phyloP scores from a whole-genome alignment of 148 eudicot species.

The Dianthus caryophyllus region DNA sequence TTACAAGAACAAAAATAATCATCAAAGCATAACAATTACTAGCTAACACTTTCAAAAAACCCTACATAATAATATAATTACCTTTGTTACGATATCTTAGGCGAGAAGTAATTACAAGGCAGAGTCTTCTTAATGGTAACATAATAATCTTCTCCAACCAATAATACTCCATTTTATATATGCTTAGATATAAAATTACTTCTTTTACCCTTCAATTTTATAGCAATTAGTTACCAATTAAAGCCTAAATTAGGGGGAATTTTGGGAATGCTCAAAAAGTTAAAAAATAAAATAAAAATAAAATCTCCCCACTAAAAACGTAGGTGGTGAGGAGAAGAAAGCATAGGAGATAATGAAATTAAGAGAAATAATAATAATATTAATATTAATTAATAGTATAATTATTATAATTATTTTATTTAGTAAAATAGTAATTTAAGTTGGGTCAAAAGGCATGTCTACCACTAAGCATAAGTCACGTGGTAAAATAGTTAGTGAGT shows the following conservation, averaged over 20 bases:
- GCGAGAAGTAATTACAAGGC: constrained; percentile 27
- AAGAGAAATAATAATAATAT: too few species aligned
- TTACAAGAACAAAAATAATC: too few species aligned
- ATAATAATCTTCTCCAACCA: constrained; percentile 32
- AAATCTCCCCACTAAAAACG: background rate
- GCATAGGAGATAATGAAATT: background rate
- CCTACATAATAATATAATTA: constrained; percentile 6
- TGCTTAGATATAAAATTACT: background rate
- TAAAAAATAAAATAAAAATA: too few species aligned
- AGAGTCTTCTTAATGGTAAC: constrained; percentile 28
- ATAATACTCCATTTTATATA: constrained; percentile 13
- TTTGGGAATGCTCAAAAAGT: background rate
- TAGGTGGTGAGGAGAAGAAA: background rate
- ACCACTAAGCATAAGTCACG: constrained; percentile 11
- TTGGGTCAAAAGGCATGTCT: background rate
- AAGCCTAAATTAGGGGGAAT: background rate
- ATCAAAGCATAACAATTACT: too few species aligned
- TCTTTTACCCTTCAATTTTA: background rate
- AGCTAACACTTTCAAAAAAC: too few species aligned
- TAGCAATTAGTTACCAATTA: too few species aligned
- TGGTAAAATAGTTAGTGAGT: background rate
- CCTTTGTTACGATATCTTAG: constrained; percentile 31
- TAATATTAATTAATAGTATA: too few species aligned
- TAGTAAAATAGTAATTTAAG: too few species aligned
- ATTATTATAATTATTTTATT: too few species aligned